Base-by-base conservation (phyloP, 345 rosid species). In the Heritiera fomes region DNA sequence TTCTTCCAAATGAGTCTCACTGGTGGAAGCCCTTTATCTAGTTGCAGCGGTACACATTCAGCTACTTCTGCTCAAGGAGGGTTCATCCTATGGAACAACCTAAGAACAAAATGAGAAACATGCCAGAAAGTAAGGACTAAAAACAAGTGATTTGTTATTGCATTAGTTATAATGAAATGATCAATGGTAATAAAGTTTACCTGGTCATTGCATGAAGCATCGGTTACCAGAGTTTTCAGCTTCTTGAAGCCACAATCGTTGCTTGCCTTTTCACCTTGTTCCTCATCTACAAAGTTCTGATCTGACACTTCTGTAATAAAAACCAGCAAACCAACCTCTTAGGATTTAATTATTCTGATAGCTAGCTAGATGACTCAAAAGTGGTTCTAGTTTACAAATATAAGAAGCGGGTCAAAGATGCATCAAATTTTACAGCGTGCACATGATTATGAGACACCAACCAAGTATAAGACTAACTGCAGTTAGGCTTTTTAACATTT, bases 231-330 rank as follows among this genome's bases (percentile, higher is more conserved):
- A 50, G 77, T 73, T 73, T 82, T 90, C 79, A 82, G 78, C 86
- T 85, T 87, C 58, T 86, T 86, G 40, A 88, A 79, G 78, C 82
- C 68, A 81, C 89, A 64, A 1, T 8, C 47, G 13, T 49, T 43
- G 77, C 78, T 79, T 63, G 50, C 46, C 50, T 80, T 84, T 81
- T 77, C 86, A 14, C 69, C 82, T 84, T 84, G 73, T 13, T 78
- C 69, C 63, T 82, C 90, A 47, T 91, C 91, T 8, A 81, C 87
- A 78, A 95, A 95, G 86, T 95, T 95, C 87, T 95, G 99, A 82
- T 89, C 98, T 0, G 97, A 89, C 75, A 86, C 88, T 86, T 95
- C 99, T 92, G 83, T 84, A 86, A 80, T 30, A 70, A 78, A 83
- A 34, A 34, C 28, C 28, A 23, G 28, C 73, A 18, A 30, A 18